A percentile compares a stretch with the other conserved stretches of the same genome.
Conservation (phyloP, 768 basidiomycete species). For the Phlebiopsis flavidoalba region DNA sequence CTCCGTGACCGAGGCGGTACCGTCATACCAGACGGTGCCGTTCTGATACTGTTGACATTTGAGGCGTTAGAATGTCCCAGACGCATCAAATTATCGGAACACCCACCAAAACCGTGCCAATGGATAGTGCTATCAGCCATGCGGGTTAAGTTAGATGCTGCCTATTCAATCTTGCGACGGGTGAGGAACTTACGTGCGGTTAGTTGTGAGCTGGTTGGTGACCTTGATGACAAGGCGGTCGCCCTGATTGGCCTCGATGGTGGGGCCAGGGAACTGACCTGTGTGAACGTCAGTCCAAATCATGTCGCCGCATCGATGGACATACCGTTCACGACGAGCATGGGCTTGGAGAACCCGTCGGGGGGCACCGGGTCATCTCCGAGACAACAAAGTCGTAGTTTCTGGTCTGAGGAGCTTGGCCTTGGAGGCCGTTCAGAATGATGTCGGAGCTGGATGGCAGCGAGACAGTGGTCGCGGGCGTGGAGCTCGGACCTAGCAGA, state of each 20-base stretch:
- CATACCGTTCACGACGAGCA: slow-evolving; percentile 45
- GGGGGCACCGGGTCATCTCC: slow-evolving; percentile 33
- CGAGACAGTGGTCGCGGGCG: background rate
- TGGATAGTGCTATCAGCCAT: slow-evolving; percentile 25
- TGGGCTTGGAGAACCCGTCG: slow-evolving; percentile 35
- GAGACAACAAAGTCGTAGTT: slow-evolving; percentile 39
- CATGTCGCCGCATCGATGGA: background rate
- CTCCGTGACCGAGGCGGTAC: slow-evolving; percentile 41
- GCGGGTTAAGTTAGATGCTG: background rate
- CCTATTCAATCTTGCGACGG: background rate
- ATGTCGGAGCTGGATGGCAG: slow-evolving; percentile 6
- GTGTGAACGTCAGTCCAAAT: background rate
- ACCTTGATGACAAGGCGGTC: slow-evolving; percentile 33
- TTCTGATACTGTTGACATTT: slow-evolving; percentile 32
- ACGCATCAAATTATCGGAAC: background rate
- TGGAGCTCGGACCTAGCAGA: background rate
- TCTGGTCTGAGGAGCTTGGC: slow-evolving; percentile 32
- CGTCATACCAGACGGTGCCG: slow-evolving; percentile 45
- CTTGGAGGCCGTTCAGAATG: slow-evolving; percentile 9
- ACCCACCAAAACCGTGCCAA: slow-evolving; percentile 29
- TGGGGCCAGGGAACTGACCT: slow-evolving; percentile 33
- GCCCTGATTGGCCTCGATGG: slow-evolving; percentile 32
- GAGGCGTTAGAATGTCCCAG: background rate
- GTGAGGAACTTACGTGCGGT: slow-evolving; percentile 24
- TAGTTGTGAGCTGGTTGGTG: slow-evolving; percentile 25